Evolutionary conservation across 2,329 filamentous ascomycete species (phyloP), one percentile per base, ranked within the genome.

Genomic region (Blumeria hordei): DNA sequence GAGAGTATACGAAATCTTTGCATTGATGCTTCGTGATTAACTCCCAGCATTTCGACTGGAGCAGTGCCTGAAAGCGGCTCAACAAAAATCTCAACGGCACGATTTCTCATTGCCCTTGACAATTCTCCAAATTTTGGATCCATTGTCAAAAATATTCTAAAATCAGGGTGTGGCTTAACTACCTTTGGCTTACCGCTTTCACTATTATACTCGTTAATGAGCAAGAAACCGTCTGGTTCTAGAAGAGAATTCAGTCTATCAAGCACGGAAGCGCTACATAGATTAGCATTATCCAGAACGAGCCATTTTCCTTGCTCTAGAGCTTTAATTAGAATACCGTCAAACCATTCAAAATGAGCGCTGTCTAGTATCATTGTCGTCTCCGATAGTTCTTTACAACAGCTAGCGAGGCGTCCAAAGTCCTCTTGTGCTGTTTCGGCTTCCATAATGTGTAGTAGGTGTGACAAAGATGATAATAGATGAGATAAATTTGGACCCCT

Each of bases 101-200:
- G 79, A 68, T 98, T 98, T 56, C 93, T 76, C 92, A 98, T 98
- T 0, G 92, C 92, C 59, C 92, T 77, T 3, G 92, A 98, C 8
- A 98, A 73, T 67, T 98, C 92, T 16, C 92, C 93, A 66, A 94
- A 85, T 53, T 82, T 79, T 49, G 92, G 81, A 66, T 98, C 90
- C 71, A 94, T 84, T 0, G 90, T 96, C 65, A 98, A 71, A 68
- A 98, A 96, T 18, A 98, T 80, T 56, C 90, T 77, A 68, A 98
- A 98, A 58, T 87, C 77, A 0, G 83, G 75, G 69, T 96, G 88
- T 12, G 92, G 88, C 55, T 69, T 77, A 53, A 98, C 77, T 37
- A 93, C 70, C 56, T 85, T 78, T 10, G 88, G 83, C 62, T 85
- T 80, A 35, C 90, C 90, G 63, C 90, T 80, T 9, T 80, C 76